phyloP scores from a whole-genome alignment of 1,284 basidiomycete genomes.

The Pholiota adiposa region DNA sequence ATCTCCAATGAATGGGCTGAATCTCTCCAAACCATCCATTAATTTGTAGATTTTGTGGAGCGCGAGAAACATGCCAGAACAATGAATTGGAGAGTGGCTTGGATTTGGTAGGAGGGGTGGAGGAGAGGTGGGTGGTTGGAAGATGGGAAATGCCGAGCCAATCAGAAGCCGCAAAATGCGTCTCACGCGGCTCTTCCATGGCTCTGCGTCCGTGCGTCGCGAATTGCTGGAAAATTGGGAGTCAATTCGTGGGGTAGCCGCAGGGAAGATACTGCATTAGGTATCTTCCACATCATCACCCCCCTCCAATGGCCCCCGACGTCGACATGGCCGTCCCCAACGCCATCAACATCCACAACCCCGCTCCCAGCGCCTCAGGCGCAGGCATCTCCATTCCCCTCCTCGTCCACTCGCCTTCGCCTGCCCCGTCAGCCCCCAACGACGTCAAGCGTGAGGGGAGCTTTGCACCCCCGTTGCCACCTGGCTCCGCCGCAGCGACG shows the following conservation, averaged over 20 bases:
- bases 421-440: slow-evolving; percentile 16
- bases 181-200: slow-evolving; percentile 26
- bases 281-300: slow-evolving; percentile 26
- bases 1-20: too few species aligned
- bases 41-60: too few species aligned
- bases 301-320: slow-evolving; percentile 28
- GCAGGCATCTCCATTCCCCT: slow-evolving; percentile 30
- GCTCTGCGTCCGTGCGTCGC: slow-evolving; percentile 23
- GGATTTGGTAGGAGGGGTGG: slow-evolving; percentile 1
- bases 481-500: slow-evolving; percentile 12
- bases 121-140: slow-evolving; percentile 22
- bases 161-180: slow-evolving; percentile 27
- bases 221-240: slow-evolving; percentile 27
- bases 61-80: too few species aligned
- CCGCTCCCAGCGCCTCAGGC: slow-evolving; percentile 16
- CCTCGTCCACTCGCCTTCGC: slow-evolving; percentile 29
- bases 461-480: slow-evolving; percentile 6
- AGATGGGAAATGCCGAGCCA: slow-evolving; percentile 43
- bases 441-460: slow-evolving; percentile 11
- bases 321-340: slow-evolving; percentile 25
- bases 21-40: too few species aligned
- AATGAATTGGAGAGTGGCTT: background rate
- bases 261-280: slow-evolving; percentile 18
- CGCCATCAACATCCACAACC: slow-evolving; percentile 9
- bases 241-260: slow-evolving; percentile 10